Base-by-base conservation (phyloP, 2,329 filamentous ascomycete genomes). In the Emergomyces africanus region DNA sequence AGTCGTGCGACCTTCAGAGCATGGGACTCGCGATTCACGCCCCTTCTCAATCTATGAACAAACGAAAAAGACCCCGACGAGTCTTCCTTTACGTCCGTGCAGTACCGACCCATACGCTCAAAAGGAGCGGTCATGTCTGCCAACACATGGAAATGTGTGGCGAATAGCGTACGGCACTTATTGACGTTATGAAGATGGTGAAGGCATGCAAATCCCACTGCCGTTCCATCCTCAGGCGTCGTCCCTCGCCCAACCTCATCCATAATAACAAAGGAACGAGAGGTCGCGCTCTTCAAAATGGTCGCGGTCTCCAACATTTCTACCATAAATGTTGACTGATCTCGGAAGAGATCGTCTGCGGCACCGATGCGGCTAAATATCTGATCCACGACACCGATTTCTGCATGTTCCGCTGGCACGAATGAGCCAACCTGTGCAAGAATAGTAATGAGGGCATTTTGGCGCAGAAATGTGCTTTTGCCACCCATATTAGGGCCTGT, bases 301-400 rank as follows among this genome's bases (percentile, higher is more conserved):
- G 87, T 81, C 1, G 92, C 91, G 23, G 94, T 96, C 74, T 99
- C 94, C 1, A 96, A 81, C 94, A 99, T 99, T 75, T 99, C 94
- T 0, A 97, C 90, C 94, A 99, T 97, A 74, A 99, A 99, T 0
- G 95, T 99, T 57, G 90, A 96, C 72, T 97, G 91, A 75, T 96
- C 88, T 56, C 85, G 83, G 75, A 88, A 96, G n/a, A 99, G 79
- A 70, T 96, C 92, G 72, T 99, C 95, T 1, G 92, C 94, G 0
- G 90, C 95, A 1, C 94, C 94, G 25, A 95, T 87, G 69, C 94
- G 88, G 69, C 87, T 94, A 77, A 95, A 97, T 58, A 99, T 87
- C 67, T 92, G 90, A 74, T 99, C 94, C n/a, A 96, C 90, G 49
- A 99, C 79, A 1, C 92, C 91, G 30, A 99, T 80, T 66, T 89